phyloP scores from a whole-genome alignment of 345 rosid genomes.

The Bruguiera gymnorhiza region DNA sequence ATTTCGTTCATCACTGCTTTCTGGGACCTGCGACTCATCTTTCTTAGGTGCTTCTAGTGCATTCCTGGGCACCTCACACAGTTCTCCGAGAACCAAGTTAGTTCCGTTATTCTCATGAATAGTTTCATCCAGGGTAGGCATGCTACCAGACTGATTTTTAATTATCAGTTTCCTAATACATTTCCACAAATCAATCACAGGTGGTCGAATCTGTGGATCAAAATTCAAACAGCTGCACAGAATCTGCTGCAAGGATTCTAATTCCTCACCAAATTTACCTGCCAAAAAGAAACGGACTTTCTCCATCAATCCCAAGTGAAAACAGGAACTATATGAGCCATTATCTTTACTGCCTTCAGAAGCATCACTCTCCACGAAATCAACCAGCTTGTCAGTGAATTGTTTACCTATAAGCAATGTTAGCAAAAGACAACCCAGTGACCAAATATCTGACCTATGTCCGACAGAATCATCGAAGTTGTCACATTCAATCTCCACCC shows the following conservation, averaged over 20 bases:
- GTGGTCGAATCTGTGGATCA: constrained; percentile 58
- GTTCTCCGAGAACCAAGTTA: constrained; percentile 56
- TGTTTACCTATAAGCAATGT: constrained; percentile 48
- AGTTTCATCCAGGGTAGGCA: constrained; percentile 24
- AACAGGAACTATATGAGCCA: constrained; percentile 27
- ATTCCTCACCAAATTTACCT: constrained; percentile 34
- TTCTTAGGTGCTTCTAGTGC: constrained; percentile 21
- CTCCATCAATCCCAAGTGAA: constrained; percentile 37
- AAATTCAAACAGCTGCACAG: constrained; percentile 55
- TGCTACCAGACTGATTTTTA: constrained; percentile 28
- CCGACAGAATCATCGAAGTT: constrained; percentile 29
- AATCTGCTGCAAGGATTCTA: constrained; percentile 35
- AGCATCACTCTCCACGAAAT: constrained; percentile 24
- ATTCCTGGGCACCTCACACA: constrained; percentile 32
- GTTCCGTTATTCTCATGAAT: constrained; percentile 26
- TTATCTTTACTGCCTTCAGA: constrained; percentile 26
- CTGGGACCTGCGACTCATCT: constrained; percentile 23
- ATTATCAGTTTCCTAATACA: constrained; percentile 54
- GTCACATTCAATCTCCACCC: constrained; percentile 20
- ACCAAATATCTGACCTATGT: constrained; percentile 67
- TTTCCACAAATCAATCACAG: constrained; percentile 56
- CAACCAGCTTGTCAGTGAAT: constrained; percentile 40
- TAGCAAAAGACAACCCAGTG: constrained; percentile 58
- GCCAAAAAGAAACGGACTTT: constrained; percentile 37
- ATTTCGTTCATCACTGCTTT: constrained; percentile 27